These are phyloP conservation scores for Calvatia gigantea DNA, from an alignment of 768 basidiomycete genomes.

Conservation along the genomic window DNA sequence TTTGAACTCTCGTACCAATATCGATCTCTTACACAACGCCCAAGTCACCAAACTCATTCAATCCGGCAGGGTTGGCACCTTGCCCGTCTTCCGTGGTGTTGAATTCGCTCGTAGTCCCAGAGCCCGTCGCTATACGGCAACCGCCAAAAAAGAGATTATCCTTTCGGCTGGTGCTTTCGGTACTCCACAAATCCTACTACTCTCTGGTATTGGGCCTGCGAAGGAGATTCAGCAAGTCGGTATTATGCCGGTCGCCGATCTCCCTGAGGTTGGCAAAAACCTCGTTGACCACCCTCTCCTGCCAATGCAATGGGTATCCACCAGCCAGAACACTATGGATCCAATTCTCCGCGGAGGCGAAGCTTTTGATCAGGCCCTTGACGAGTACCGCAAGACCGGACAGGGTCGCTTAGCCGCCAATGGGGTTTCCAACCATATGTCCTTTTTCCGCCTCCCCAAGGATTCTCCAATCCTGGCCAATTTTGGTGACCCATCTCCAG, in stretches of 20 bases:
- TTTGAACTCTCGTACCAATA: conserved; percentile 25
- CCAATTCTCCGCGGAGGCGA: conserved; percentile 19
- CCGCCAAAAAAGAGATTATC: conserved; percentile 16
- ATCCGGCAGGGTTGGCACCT: conserved; percentile 2
- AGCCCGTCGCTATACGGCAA: conserved; percentile 8
- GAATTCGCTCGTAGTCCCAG: conserved; percentile 16
- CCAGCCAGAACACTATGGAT: conserved; percentile 22
- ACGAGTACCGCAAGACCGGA: conserved; percentile 24
- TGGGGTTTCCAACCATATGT: conserved; percentile 25
- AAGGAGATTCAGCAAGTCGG: conserved; percentile 30
- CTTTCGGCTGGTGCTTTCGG: conserved; percentile 18
- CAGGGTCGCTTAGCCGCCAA: conserved; percentile 26
- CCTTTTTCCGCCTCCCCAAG: conserved; percentile 26
- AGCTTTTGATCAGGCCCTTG: conserved; percentile 13
- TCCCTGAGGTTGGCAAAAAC: conserved; percentile 44
- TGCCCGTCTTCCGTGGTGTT: conserved; percentile 19
- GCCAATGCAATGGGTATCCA: conserved; percentile 24
- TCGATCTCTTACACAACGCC: conserved; percentile 29
- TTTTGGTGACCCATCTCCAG: conserved; percentile 26
- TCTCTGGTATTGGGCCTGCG: conserved; percentile 41
- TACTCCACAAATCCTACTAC: conserved; percentile 25
- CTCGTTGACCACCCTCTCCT: conserved; percentile 37
- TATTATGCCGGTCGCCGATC: conserved; percentile 33
- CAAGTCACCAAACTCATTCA: conserved; percentile 24
- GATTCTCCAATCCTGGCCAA: conserved; percentile 24